Conservation (phyloP, 306 rosid genomes). For the Cicer cuneatum region DNA sequence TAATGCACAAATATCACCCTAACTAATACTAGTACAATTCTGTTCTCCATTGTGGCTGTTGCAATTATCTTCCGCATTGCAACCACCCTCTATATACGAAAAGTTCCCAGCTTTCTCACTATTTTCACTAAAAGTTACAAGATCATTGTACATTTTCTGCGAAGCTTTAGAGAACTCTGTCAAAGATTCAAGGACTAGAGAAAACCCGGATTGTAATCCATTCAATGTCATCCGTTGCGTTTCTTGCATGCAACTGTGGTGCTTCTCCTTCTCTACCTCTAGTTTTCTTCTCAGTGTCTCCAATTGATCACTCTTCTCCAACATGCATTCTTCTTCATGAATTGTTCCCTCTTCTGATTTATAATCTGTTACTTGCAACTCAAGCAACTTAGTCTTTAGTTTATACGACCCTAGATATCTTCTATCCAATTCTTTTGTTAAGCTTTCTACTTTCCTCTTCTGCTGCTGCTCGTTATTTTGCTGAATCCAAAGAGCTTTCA, state of each 20-base stretch:
- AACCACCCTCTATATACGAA: constrained; percentile 58
- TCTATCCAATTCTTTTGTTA: constrained; percentile 71
- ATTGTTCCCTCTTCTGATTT: constrained; percentile 53
- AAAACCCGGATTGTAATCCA: constrained; percentile 86
- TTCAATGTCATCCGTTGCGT: constrained; percentile 72
- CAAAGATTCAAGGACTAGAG: constrained; percentile 75
- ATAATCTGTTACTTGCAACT: constrained; percentile 54
- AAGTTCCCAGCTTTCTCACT: constrained; percentile 56
- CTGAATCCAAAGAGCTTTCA: constrained; percentile 68
- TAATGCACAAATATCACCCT: constrained; percentile 30
- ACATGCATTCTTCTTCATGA: constrained; percentile 53
- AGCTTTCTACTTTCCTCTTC: constrained; percentile 76
- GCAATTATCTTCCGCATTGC: constrained; percentile 49
- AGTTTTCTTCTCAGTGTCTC: constrained; percentile 67
- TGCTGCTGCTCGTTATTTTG: constrained; percentile 89
- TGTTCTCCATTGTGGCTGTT: constrained; percentile 42
- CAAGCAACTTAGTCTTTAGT: constrained; percentile 65
- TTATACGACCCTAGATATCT: constrained; percentile 56
- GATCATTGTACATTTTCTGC: constrained; percentile 74
- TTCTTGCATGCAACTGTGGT: constrained; percentile 69
- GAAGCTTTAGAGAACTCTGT: constrained; percentile 79
- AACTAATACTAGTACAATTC: constrained; percentile 14
- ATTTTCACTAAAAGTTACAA: constrained; percentile 61
- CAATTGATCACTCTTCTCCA: constrained; percentile 69
- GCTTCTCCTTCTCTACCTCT: constrained; percentile 80